These are phyloP conservation scores for Boletus tomentosulus DNA, from an alignment of 768 basidiomycete genomes.

Conservation along the genomic window DNA sequence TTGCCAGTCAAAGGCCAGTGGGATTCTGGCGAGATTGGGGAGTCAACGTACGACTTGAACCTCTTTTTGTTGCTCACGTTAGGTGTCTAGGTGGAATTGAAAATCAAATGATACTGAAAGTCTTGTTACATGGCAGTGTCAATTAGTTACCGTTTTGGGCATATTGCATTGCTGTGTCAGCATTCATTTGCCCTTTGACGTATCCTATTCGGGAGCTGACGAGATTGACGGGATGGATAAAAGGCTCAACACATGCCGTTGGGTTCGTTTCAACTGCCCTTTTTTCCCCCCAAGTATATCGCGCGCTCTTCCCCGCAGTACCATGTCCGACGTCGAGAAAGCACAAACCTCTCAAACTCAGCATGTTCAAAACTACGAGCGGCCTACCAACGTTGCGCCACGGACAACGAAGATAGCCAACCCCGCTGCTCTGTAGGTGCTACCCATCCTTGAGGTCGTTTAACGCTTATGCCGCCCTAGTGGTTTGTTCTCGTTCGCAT, in stretches of 20 bases:
- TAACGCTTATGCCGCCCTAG: conserved; percentile 31
- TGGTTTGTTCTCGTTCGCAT: conserved; percentile 80
- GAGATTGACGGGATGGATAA: conserved; percentile 11
- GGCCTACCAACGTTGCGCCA: conserved; percentile 19
- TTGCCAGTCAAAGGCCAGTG: too few relatives aligned
- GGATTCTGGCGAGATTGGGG: too few relatives aligned
- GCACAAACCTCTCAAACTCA: conserved; percentile 19
- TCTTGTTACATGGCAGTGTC: not conserved
- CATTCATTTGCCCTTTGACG: conserved; percentile 13
- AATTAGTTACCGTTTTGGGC: not conserved
- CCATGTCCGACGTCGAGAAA: conserved; percentile 39
- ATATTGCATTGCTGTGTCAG: conserved; percentile 16
- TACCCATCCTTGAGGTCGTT: not conserved
- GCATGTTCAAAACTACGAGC: conserved; percentile 13
- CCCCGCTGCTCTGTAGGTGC: conserved; percentile 40
- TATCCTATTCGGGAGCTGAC: conserved; percentile 10
- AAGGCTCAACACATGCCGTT: not conserved
- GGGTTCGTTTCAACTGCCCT: not conserved
- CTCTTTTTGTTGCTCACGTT: too few relatives aligned
- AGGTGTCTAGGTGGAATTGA: too few relatives aligned
- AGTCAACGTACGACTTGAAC: too few relatives aligned
- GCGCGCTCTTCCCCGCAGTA: not conserved
- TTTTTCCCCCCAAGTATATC: not conserved
- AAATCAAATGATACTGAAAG: too few relatives aligned
- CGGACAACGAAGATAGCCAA: conserved; percentile 46